Base-by-base conservation (phyloP, 306 rosid species). In the Cercis canadensis region DNA sequence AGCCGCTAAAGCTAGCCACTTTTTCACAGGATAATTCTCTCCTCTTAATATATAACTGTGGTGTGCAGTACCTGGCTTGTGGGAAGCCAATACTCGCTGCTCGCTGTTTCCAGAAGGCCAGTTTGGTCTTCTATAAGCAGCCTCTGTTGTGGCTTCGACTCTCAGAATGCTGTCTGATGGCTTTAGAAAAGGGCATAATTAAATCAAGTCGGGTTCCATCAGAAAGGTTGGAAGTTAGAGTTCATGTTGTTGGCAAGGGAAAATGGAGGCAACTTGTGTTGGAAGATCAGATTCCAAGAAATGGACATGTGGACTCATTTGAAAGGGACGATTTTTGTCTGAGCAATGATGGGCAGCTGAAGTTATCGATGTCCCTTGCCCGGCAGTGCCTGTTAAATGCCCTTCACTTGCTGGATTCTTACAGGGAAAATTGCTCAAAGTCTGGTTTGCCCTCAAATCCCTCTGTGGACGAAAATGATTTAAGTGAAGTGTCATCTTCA, bases 141-240 rank as follows among this genome's bases (percentile, higher is more conserved):
- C 96, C 99, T 66, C 82, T 95, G 56, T 76, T 95, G 87, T 95
- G 99, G 99, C 99, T 95, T 74, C 89, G 99, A 54, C 84, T 95
- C 53, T 89, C 97, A 10, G 99, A 95, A 55, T 91, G 97, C 92
- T 95, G 97, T 87, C 83, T 95, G 78, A 86, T 95, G 99, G 99
- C 97, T 75, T 75, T 85, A 46, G 90, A 88, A 75, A 89, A 83
- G 77, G 99, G 96, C 55, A 79, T 89, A 11, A 67, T 87, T 55
- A 85, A 81, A 69, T 60, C 83, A 59, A 63, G 62, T 75, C 59
- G 24, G 44, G 60, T 73, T 51, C 79, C 84, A 41, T 80, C 89
- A 11, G 88, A 82, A 44, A 85, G 62, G 62, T 80, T 88, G 70
- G 96, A 88, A 67, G 64, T 92, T 70, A 82, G 85, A 69, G 87